These are phyloP conservation scores for Linanthus parryae DNA, from an alignment of 148 eudicot genomes.

Conservation along the genomic window DNA sequence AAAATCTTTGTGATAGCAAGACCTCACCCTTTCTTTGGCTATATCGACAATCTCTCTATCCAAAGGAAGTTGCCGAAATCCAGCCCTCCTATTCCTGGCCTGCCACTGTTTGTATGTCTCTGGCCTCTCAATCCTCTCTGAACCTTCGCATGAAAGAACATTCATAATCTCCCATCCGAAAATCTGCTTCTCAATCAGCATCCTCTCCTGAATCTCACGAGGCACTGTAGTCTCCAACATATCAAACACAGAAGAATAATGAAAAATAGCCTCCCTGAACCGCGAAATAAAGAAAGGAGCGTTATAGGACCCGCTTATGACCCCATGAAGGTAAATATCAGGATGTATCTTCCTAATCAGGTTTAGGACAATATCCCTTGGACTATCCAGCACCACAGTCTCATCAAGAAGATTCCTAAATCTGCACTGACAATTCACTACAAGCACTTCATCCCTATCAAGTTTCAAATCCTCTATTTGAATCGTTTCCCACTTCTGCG, in stretches of 20 bases:
- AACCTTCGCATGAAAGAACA: constrained; percentile 74
- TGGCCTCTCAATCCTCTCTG: constrained; percentile 72
- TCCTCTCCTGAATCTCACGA: constrained; percentile 54
- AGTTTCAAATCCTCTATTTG: constrained; percentile 61
- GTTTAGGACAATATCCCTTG: constrained; percentile 53
- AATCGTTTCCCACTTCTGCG: constrained; percentile 76
- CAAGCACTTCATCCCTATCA: constrained; percentile 48
- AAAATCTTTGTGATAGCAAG: constrained; percentile 62
- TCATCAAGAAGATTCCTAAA: constrained; percentile 63
- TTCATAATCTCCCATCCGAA: constrained; percentile 70
- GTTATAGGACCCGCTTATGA: constrained; percentile 54
- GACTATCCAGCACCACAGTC: constrained; percentile 58
- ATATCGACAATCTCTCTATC: constrained; percentile 39
- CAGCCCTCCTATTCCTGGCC: constrained; percentile 55
- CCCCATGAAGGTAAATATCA: constrained; percentile 50
- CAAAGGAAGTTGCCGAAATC: constrained; percentile 53
- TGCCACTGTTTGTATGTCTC: constrained; percentile 94
- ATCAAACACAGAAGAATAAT: constrained; percentile 69
- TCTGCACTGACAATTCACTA: constrained; percentile 55
- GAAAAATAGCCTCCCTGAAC: constrained; percentile 72
- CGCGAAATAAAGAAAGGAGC: constrained; percentile 72
- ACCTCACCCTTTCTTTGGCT: constrained; percentile 40
- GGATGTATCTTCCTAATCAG: constrained; percentile 56
- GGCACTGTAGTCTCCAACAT: constrained; percentile 65
- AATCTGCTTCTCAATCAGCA: constrained; percentile 55